Conservation (phyloP, 2,329 filamentous ascomycete genomes). For the Geosmithia morbida region DNA sequence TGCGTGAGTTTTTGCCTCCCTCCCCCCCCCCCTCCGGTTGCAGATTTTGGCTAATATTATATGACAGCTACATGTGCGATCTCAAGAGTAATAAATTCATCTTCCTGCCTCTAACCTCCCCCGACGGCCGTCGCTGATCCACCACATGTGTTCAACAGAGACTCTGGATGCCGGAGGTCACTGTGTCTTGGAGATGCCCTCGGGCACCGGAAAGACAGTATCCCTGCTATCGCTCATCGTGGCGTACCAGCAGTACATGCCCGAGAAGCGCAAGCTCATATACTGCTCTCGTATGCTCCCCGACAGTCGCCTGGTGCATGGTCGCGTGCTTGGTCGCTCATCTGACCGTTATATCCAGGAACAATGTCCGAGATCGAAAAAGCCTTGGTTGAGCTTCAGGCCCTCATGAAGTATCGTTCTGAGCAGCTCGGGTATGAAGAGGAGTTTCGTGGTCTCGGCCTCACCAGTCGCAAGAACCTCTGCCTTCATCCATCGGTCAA, state of each 20-base stretch:
- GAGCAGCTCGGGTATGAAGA: slow-evolving; percentile 82
- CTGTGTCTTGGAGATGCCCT: slow-evolving; percentile 97
- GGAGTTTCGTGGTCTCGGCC: slow-evolving; percentile 80
- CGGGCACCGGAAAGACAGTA: slow-evolving; percentile 93
- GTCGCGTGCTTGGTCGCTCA: neutral
- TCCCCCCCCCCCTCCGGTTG: no score
- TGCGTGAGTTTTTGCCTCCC: slow-evolving; percentile 25
- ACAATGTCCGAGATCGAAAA: slow-evolving; percentile 99
- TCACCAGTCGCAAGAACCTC: slow-evolving; percentile 94
- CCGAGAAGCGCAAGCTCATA: slow-evolving; percentile 88
- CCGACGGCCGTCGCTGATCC: neutral
- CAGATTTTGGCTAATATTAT: no score
- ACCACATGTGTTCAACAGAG: slow-evolving; percentile 15
- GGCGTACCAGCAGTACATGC: slow-evolving; percentile 88
- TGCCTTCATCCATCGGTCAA: slow-evolving; percentile 95
- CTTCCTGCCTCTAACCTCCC: neutral
- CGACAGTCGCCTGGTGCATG: neutral
- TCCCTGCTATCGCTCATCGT: slow-evolving; percentile 90
- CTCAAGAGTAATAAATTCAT: slow-evolving; percentile 31
- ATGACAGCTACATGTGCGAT: slow-evolving; percentile 38
- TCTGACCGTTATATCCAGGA: slow-evolving; percentile 22
- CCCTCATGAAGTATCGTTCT: slow-evolving; percentile 86
- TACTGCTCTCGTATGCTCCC: slow-evolving; percentile 69
- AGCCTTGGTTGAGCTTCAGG: slow-evolving; percentile 79
- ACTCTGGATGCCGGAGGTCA: slow-evolving; percentile 91